Base-by-base conservation (phyloP, 2,329 filamentous ascomycete genomes). In the Dactylellina drechsleri region DNA sequence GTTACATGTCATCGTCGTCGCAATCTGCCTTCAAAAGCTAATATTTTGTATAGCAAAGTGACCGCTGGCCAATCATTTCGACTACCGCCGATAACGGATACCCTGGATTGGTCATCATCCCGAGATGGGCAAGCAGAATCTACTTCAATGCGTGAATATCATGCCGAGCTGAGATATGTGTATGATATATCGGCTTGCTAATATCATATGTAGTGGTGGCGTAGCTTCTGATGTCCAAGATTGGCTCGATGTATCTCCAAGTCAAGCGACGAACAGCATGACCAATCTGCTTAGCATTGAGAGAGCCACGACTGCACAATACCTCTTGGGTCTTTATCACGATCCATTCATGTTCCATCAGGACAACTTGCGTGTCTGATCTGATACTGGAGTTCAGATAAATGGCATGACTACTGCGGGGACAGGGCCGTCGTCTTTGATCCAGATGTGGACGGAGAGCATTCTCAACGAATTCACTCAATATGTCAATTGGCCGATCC, bases 271-370 rank as follows among this genome's bases (percentile, higher is more conserved):
- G 15, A 87, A 87, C 4, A 83, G 81, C 50, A 88, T 88, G 77
- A 80, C 82, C 1, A 82, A 85, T 77, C 83, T 89, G 7, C 81
- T 89, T 2, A 80, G 81, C 3, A 82, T 84, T 43, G 86, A 88
- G 62, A 84, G 84, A 62, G 80, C 82, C 3, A 86, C 85, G 53
- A 88, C 87, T 60, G 85, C 85, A 40, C 84, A 86, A 36, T 85
- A 89, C 78, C 81, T 89, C 18, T 83, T 89, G 49, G 84, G 84
- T n/a, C 83, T 89, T 4, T 84, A 85, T 76, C 85, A 84, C 76
- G 87, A 87, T 59, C 82, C 83, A 36, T 88, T 85, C 82, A 88
- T 88, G 87, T 88, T 89, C 83, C 88, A 90, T 80, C 88, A 90
- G 81, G 86, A 87, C 68, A 89, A 90, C 79, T 40, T 75, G n/a